Percentiles rank a stretch among this genome's conserved stretches.
Evolutionary conservation across 2,329 filamentous ascomycete genomes (phyloP).

Genomic region (Teratosphaeriaceae sp.): DNA sequence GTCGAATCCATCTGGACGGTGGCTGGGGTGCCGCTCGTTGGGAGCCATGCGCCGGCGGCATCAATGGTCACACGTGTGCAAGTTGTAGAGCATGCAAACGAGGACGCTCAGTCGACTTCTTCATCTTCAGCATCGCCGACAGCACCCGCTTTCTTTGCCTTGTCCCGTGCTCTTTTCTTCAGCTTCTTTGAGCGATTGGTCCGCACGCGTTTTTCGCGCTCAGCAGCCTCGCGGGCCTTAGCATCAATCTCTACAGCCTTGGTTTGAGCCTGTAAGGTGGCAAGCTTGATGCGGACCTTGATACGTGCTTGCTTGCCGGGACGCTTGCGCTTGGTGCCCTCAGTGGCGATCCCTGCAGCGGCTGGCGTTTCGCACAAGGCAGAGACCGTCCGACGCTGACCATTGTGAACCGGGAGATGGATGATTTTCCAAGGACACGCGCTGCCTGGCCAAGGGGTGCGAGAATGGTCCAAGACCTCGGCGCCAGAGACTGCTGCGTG

Average conservation of each 20-base stretch:
- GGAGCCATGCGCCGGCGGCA: too few species aligned
- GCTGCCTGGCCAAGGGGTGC: constrained; percentile 14
- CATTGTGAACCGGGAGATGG: constrained; percentile 9
- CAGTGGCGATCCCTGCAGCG: not conserved
- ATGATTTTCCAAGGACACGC: constrained; percentile 23
- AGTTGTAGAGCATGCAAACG: too few species aligned
- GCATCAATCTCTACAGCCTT: constrained; percentile 18
- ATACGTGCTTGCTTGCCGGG: constrained; percentile 28
- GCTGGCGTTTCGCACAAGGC: not conserved
- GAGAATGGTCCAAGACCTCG: constrained; percentile 14
- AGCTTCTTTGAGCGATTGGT: constrained; percentile 31
- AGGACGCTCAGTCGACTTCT: not conserved
- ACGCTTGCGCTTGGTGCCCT: constrained; percentile 18
- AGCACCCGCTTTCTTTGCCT: constrained; percentile 26
- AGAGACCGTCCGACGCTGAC: not conserved
- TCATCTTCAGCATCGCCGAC: not conserved
- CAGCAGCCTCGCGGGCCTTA: constrained; percentile 23
- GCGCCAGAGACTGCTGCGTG: constrained; percentile 16
- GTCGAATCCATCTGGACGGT: too few species aligned
- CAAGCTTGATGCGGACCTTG: constrained; percentile 20
- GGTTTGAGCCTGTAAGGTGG: constrained; percentile 14
- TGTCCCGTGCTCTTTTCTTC: constrained; percentile 28
- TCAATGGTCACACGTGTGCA: too few species aligned
- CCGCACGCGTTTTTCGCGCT: constrained; percentile 27
- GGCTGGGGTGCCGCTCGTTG: too few species aligned